Conservation (phyloP, 768 basidiomycete species). For the Mycena indigotica region DNA sequence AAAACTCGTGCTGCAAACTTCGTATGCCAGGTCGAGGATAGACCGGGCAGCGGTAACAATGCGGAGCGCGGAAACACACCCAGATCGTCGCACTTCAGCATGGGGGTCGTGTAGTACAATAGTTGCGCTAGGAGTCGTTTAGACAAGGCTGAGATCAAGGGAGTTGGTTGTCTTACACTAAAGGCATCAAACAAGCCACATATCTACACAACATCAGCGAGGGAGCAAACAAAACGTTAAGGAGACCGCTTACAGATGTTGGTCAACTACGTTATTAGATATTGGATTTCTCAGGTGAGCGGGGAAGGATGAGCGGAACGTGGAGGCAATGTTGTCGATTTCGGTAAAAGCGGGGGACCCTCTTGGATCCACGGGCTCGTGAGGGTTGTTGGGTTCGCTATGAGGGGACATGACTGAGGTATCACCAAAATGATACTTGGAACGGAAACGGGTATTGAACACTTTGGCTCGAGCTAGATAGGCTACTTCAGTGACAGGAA, state of each 20-base stretch:
- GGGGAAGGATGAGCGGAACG: conserved; percentile 64
- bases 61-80: conserved; percentile 70
- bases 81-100: conserved; percentile 56
- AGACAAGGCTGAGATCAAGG: conserved; percentile 3
- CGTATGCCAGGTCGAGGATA: conserved; percentile 68
- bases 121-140: conserved; percentile 48
- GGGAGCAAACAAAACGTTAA: conserved; percentile 25
- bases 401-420: conserved; percentile 44
- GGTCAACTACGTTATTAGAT: conserved; percentile 56
- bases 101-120: conserved; percentile 80
- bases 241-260: conserved; percentile 48
- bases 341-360: conserved; percentile 65
- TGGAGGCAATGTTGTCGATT: conserved; percentile 57
- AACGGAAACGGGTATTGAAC: neutral
- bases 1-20: conserved; percentile 68
- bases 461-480: conserved; percentile 34
- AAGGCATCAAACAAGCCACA: conserved; percentile 45
- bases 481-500: neutral
- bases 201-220: conserved; percentile 5
- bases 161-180: conserved; percentile 34
- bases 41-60: conserved; percentile 67
- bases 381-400: conserved; percentile 37
- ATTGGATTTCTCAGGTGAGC: conserved; percentile 58
- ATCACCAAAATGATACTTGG: conserved; percentile 45
- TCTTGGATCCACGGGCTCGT: conserved; percentile 50